phyloP scores from a whole-genome alignment of 2,329 filamentous ascomycete genomes.

The Aspergillus sp. region DNA sequence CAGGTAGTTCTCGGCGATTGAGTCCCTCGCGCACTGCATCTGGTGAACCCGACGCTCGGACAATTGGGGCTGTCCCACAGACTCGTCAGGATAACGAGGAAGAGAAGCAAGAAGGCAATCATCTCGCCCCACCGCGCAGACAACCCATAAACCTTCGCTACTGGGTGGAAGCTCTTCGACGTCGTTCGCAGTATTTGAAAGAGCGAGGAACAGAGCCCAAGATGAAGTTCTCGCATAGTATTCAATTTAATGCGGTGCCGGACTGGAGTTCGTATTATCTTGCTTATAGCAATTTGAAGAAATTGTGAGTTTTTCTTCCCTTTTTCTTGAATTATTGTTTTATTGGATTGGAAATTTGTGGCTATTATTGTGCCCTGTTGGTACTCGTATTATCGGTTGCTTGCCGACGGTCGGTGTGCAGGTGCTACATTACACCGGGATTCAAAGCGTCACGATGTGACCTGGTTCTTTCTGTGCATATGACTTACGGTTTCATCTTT shows the following conservation, averaged over 20 bases:
- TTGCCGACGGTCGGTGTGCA: too few species aligned
- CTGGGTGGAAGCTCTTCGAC: conserved; percentile 31
- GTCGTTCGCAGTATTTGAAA: conserved; percentile 12
- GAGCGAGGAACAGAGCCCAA: conserved; percentile 60
- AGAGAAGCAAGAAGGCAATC: too few species aligned
- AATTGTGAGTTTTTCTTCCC: conserved; percentile 63
- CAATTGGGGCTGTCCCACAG: conserved; percentile 1
- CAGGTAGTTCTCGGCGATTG: not conserved
- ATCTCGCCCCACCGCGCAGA: too few species aligned
- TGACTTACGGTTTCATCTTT: not conserved
- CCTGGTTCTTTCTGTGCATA: conserved; percentile 5
- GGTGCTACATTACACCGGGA: too few species aligned
- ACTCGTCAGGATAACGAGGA: too few species aligned
- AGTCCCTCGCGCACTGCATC: conserved; percentile 3
- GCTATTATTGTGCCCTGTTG: too few species aligned
- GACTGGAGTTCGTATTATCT: conserved; percentile 99
- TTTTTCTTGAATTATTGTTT: too few species aligned
- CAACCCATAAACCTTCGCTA: conserved; percentile 3
- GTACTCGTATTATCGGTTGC: too few species aligned
- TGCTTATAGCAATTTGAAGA: conserved; percentile 97
- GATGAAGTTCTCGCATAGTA: conserved; percentile 99
- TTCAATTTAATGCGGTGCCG: conserved; percentile 99
- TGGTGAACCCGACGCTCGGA: not conserved
- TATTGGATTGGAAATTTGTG: too few species aligned
- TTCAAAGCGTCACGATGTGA: not conserved